Evolutionary conservation across 352 stramenopile species (phyloP), one percentile per base, ranked within the genome.

Genomic region (Phytophthora pluvialis): DNA sequence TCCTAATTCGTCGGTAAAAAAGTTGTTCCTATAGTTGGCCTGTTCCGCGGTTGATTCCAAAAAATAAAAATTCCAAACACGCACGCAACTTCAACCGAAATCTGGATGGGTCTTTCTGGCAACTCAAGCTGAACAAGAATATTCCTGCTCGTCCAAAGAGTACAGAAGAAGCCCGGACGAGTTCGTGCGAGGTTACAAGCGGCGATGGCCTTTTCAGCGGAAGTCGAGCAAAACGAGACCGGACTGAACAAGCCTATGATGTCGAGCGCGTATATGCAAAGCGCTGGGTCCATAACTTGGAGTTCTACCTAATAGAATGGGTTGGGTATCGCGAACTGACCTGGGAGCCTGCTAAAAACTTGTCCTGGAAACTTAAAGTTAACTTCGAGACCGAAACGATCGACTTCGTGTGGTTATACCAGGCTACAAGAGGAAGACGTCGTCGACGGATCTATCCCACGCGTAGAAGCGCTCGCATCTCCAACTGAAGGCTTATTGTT

Each of bases 251-350:
- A 44, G 32, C 33, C 35, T 53, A 18, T n/a, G 42, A 47, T 1
- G 42, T 56, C 1, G 32, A 55, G 13, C 15, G 26, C 3, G 2
- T 64, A 15, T 56, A 48, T n/a, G 43, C 55, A 9, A 64, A 64
- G 45, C 21, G 43, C 4, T 48, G 33, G 45, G 47, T 64, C 3
- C 48, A 63, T 15, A 29, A 39, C 3, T 3, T 46, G 4, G 25
- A 46, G 11, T 56, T 56, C 43, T 55, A 64, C 6, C 15, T 64
- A 3, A 35, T 64, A 9, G 44, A 64, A 16, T 56, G 55, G 44
- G 28, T 33, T 10, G 45, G 25, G 3, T 43, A 55, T 31, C 32
- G 13, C 3, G 55, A 55, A 11, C 25, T 64, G 3, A 56, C 55
- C 12, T 64, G 55, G 55, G 55, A 56, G n/a, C 55, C 44, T 6